Percentiles rank a stretch among this genome's conserved stretches.
These are phyloP conservation scores for Coemansia sp. DNA, from an alignment of 192 early-diverging fungal genomes.

Conservation along the genomic window DNA sequence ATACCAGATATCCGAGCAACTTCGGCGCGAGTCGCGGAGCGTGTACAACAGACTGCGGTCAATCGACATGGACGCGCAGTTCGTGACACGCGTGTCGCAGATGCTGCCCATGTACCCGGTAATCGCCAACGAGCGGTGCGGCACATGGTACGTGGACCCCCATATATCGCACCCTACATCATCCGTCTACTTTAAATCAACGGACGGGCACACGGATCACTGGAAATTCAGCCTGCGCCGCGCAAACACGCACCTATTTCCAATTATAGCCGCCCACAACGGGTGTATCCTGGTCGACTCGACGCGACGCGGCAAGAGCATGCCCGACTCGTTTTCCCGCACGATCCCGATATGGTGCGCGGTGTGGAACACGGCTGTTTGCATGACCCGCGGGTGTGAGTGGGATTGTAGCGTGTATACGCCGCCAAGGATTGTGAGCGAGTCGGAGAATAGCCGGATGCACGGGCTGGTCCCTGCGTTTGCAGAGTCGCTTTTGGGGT, in stretches of 20 bases:
- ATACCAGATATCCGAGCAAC: constrained; percentile 9
- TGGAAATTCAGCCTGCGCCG: constrained; percentile 84
- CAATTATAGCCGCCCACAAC: constrained; percentile 49
- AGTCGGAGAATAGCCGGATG: constrained; percentile 75
- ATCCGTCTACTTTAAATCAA: constrained; percentile 90
- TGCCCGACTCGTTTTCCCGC: constrained; percentile 82
- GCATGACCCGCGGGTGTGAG: not conserved
- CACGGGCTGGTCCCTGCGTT: constrained; percentile 55
- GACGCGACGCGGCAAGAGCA: constrained; percentile 77
- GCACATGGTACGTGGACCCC: constrained; percentile 81
- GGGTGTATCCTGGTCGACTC: constrained; percentile 87
- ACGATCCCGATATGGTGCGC: constrained; percentile 91
- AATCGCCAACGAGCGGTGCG: constrained; percentile 83
- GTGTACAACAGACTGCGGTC: constrained; percentile 78
- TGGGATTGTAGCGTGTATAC: constrained; percentile 68
- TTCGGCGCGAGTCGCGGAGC: constrained; percentile 22
- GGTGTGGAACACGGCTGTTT: constrained; percentile 64
- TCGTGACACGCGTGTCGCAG: constrained; percentile 61
- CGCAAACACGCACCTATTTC: constrained; percentile 73
- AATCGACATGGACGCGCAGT: constrained; percentile 71
- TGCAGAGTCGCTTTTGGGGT: constrained; percentile 56
- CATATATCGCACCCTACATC: constrained; percentile 55
- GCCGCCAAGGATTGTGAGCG: constrained; percentile 58
- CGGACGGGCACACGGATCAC: constrained; percentile 83
- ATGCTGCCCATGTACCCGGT: constrained; percentile 62